These are phyloP conservation scores for Ascocoryne sarcoides DNA, from an alignment of 2,329 filamentous ascomycete species.

Conservation along the genomic window DNA sequence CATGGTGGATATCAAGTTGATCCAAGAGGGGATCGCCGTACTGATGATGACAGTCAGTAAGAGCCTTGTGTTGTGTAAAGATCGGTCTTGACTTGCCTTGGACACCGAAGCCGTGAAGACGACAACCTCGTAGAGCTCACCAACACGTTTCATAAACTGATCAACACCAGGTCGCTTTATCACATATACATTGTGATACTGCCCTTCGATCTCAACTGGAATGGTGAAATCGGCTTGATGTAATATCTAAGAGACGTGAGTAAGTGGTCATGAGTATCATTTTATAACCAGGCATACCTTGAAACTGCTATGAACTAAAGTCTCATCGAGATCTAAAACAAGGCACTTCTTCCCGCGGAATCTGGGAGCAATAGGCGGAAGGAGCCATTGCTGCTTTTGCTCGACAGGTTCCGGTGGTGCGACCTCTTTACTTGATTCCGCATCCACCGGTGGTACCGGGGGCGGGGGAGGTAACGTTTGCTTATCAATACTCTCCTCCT, in stretches of 20 bases:
- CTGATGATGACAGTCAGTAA: slow-evolving; percentile 44
- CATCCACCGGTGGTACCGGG: slow-evolving; percentile 16
- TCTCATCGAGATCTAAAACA: slow-evolving; percentile 93
- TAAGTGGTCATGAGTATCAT: slow-evolving; percentile 1
- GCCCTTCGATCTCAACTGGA: slow-evolving; percentile 96
- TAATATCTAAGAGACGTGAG: slow-evolving; percentile 56
- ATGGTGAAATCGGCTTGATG: slow-evolving; percentile 99
- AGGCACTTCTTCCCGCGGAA: slow-evolving; percentile 86
- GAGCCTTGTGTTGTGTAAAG: too few relatives aligned
- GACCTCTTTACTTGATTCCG: slow-evolving; percentile 14
- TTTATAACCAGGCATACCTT: slow-evolving; percentile 57
- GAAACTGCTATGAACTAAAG: slow-evolving; percentile 95
- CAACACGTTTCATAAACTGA: slow-evolving; percentile 97
- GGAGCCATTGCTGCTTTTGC: slow-evolving; percentile 38
- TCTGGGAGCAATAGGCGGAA: slow-evolving; percentile 73
- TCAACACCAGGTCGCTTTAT: slow-evolving; percentile 99
- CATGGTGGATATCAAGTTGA: slow-evolving; percentile 93
- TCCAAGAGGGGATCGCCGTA: slow-evolving; percentile 95
- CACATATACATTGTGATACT: slow-evolving; percentile 98
- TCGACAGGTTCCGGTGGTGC: slow-evolving; percentile 20
- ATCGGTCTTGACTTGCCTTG: slow-evolving; percentile 71
- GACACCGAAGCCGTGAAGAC: slow-evolving; percentile 98
- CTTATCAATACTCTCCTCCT: slow-evolving; percentile 16
- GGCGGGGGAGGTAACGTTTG: slow-evolving; percentile 21
- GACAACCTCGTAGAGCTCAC: slow-evolving; percentile 95